Evolutionary conservation across 179 eudicot genomes (phyloP).

Genomic region (Camellia oleifera): DNA sequence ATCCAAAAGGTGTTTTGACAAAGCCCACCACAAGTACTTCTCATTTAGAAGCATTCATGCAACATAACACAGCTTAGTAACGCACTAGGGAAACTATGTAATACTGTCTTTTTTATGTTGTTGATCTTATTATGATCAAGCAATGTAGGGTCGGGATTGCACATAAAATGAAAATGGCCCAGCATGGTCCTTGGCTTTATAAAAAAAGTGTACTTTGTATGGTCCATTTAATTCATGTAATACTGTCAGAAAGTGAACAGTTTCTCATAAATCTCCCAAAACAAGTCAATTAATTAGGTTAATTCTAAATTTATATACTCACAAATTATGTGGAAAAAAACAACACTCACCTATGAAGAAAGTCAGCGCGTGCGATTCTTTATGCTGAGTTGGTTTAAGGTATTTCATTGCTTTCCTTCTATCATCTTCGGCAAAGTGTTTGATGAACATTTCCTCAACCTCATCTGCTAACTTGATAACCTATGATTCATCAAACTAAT

Average conservation of each 20-base stretch:
- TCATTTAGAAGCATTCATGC: slow-evolving; percentile 4
- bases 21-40: slow-evolving; percentile 17
- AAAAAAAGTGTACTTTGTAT: slow-evolving; percentile 28
- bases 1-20: slow-evolving; percentile 29
- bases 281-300: slow-evolving; percentile 19
- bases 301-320: not conserved
- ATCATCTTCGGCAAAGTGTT: slow-evolving; percentile 79
- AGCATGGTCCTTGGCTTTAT: slow-evolving; percentile 23
- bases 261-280: slow-evolving; percentile 20
- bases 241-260: slow-evolving; percentile 19
- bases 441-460: slow-evolving; percentile 70
- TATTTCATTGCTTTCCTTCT: slow-evolving; percentile 86
- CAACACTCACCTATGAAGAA: slow-evolving; percentile 77
- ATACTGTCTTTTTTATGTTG: not conserved
- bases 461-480: slow-evolving; percentile 72
- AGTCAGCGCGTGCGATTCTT: slow-evolving; percentile 84
- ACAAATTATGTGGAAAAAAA: slow-evolving; percentile 1
- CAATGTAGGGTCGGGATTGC: slow-evolving; percentile 19
- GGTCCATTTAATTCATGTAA: slow-evolving; percentile 13
- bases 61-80: not conserved
- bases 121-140: slow-evolving; percentile 18
- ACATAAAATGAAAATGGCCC: slow-evolving; percentile 21
- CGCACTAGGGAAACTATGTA: not conserved
- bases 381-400: slow-evolving; percentile 76
- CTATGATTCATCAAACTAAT: slow-evolving; percentile 28